Evolutionary conservation across 176 grass and related monocot species (phyloP).

Genomic region (Neostapfia colusana): DNA sequence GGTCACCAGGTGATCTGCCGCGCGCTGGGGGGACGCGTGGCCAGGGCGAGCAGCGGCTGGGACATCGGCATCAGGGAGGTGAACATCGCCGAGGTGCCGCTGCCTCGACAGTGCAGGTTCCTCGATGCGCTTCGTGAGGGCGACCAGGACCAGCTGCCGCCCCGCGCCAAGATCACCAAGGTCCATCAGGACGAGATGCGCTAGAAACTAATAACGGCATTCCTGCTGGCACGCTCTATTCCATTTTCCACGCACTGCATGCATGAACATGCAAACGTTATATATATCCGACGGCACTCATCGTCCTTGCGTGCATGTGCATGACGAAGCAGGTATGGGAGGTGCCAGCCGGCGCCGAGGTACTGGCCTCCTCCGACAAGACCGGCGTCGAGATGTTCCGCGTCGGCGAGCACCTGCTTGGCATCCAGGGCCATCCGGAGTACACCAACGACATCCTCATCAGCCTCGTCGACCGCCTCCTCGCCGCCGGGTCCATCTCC

Average conservation of each 20-base stretch:
- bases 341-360: conserved; percentile 62
- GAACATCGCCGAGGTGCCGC: conserved; percentile 8
- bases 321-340: conserved; percentile 58
- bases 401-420: conserved; percentile 57
- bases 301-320: too few species aligned
- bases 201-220: neutral
- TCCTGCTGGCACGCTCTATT: too few species aligned
- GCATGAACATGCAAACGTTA: too few species aligned
- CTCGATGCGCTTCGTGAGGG: conserved; percentile 43
- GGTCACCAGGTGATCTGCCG: conserved; percentile 92
- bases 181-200: conserved; percentile 72
- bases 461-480: conserved; percentile 73
- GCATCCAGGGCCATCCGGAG: conserved; percentile 92
- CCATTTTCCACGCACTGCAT: too few species aligned
- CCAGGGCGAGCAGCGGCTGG: conserved; percentile 58
- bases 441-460: conserved; percentile 77
- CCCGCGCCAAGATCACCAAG: conserved; percentile 60
- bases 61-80: conserved; percentile 76
- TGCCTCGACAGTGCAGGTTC: conserved; percentile 33
- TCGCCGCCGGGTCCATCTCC: conserved; percentile 43
- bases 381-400: conserved; percentile 78
- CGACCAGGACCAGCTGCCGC: conserved; percentile 39
- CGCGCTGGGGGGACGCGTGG: conserved; percentile 65
- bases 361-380: conserved; percentile 71
- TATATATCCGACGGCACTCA: too few species aligned